Conservation (phyloP, 169 alveolate genomes). For the Plasmodium billcollinsi region DNA sequence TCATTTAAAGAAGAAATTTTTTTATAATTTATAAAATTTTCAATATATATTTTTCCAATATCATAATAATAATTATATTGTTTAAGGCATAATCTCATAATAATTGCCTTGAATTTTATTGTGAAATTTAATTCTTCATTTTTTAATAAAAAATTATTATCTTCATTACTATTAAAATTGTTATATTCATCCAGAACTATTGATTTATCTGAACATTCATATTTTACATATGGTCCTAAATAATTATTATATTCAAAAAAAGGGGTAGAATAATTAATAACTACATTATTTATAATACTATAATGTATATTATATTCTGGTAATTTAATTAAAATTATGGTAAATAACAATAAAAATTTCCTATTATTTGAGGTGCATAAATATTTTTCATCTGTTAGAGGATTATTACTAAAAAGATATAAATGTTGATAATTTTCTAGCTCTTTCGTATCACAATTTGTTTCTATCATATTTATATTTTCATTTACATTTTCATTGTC, state of each 20-base stretch:
- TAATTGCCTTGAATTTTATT: conserved; percentile 21
- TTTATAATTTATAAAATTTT: conserved; percentile 18
- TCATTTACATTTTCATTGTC: neutral
- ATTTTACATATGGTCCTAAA: conserved; percentile 50
- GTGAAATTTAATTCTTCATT: conserved; percentile 27
- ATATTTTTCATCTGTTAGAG: conserved; percentile 29
- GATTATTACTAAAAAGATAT: conserved; percentile 38
- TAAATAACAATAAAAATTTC: conserved; percentile 13
- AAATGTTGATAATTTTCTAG: conserved; percentile 25
- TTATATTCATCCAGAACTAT: conserved; percentile 44
- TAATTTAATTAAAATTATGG: conserved; percentile 7
- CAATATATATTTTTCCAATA: conserved; percentile 53
- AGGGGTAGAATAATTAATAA: conserved; percentile 10
- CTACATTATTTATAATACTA: conserved; percentile 26
- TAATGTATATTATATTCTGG: conserved; percentile 37
- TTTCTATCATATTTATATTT: neutral
- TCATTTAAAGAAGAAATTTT: conserved; percentile 12
- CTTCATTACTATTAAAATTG: conserved; percentile 19
- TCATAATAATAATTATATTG: conserved; percentile 31
- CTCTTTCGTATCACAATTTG: conserved; percentile 1
- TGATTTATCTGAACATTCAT: conserved; percentile 41
- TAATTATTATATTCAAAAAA: conserved; percentile 42
- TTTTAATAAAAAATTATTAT: conserved; percentile 19
- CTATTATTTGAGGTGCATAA: conserved; percentile 27
- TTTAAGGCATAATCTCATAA: conserved; percentile 64